Percentiles rank a stretch among this genome's conserved stretches.
Conservation (phyloP, 1,139 yeast species). For the Hyphopichia buzzinii region DNA sequence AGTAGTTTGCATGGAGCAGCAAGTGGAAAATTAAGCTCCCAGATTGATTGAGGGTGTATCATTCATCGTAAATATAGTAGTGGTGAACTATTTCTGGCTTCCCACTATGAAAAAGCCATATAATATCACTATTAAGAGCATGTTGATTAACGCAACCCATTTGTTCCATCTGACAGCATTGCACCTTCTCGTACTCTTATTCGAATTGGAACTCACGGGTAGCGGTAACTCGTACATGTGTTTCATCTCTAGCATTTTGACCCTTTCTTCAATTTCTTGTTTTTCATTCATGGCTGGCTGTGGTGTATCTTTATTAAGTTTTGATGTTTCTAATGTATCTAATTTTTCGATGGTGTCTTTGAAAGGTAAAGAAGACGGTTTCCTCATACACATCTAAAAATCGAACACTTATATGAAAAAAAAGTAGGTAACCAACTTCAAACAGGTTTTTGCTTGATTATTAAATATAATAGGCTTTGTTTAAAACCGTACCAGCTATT, state of each 20-base stretch:
- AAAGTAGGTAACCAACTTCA: too few species aligned
- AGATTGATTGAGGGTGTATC: too few species aligned
- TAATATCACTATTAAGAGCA: slow-evolving; percentile 1
- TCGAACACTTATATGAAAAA: too few species aligned
- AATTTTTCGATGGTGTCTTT: neutral
- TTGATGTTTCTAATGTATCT: neutral
- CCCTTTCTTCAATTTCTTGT: neutral
- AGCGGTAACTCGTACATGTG: slow-evolving; percentile 3
- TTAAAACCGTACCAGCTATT: too few species aligned
- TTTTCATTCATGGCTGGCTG: neutral
- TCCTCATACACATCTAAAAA: slow-evolving; percentile 1
- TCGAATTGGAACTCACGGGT: neutral
- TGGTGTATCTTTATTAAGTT: neutral
- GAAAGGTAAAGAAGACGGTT: too few species aligned
- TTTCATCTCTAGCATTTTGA: slow-evolving; percentile 1
- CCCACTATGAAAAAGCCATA: neutral
- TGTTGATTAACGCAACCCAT: slow-evolving; percentile 2
- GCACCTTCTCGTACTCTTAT: neutral
- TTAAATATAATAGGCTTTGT: too few species aligned
- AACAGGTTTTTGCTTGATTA: too few species aligned
- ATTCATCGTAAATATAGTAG: too few species aligned
- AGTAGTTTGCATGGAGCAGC: too few species aligned
- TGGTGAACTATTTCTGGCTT: neutral
- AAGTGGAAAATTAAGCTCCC: too few species aligned
- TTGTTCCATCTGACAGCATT: neutral